Base-by-base conservation (phyloP, 106 monocot genomes). In the Triglochin maritima region DNA sequence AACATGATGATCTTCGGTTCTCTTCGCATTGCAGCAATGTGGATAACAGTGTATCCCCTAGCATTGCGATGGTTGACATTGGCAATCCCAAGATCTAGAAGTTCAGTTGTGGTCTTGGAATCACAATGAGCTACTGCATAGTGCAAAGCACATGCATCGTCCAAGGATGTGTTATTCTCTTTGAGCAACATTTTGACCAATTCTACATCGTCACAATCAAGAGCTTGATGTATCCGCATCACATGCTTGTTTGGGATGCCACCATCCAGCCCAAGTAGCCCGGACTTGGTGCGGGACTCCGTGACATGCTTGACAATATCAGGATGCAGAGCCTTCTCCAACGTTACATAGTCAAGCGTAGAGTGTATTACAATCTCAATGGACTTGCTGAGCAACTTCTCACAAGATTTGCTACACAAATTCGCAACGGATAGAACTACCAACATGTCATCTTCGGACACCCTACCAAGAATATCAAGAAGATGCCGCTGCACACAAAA, bases 171-270 rank as follows among this genome's bases (percentile, higher is more conserved):
- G 4, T 69, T 63, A 3, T 76, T 71, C 75, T 98, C 96, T 60
- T 63, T 81, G 10, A 98, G 45, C 44, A 98, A 71, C 91, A 98
- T 76, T 7, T 74, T 77, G 7, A 96, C 82, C 47, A 96, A 72
- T 44, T 87, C 88, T 45, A 96, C 76, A 60, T 96, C 96, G 60
- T 96, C 96, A 0, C 83, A 88, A 50, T 91, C 88, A 7, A 96
- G 81, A 11, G 96, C 96, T 13, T 71, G 68, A 17, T 79, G 76
- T 78, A 91, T 82, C 60, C 74, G 83, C 60, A 17, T 86, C 4
- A 69, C 71, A 63, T 88, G 80, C 50, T 78, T 86, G 50, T 79
- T 62, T 6, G 85, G 77, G 17, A 65, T 71, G 63, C 10, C 29
- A 14, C 11, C 44, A 46, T 73, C 70, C 42, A 69, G 69, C 7